These are phyloP conservation scores for Chaetoceros tenuissimus DNA, from an alignment of 108 stramenopile species.

Conservation along the genomic window DNA sequence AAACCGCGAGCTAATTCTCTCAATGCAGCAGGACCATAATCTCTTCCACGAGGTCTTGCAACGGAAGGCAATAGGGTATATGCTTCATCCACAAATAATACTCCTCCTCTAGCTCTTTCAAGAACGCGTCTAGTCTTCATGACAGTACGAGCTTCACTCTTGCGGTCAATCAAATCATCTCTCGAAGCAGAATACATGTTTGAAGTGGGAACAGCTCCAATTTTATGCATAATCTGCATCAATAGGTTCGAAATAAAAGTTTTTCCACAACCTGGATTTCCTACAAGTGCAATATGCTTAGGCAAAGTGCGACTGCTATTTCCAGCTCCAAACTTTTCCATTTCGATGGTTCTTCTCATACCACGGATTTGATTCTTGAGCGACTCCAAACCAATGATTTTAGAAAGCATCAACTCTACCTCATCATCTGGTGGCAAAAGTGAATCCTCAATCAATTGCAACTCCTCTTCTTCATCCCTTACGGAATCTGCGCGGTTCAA, in stretches of 20 bases:
- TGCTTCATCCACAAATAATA: conserved; percentile 73
- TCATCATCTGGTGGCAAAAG: conserved; percentile 76
- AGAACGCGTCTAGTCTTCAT: conserved; percentile 60
- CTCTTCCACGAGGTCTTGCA: conserved; percentile 65
- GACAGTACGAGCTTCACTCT: conserved; percentile 66
- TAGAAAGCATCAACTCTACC: conserved; percentile 51
- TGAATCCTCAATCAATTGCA: conserved; percentile 72
- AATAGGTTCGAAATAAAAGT: conserved; percentile 69
- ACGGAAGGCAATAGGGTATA: conserved; percentile 74
- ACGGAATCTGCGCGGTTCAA: conserved; percentile 13
- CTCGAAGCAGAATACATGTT: conserved; percentile 47
- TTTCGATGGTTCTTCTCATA: conserved; percentile 72
- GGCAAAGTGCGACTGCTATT: conserved; percentile 34
- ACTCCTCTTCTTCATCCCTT: conserved; percentile 66
- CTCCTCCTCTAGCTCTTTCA: conserved; percentile 65
- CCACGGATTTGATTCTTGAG: conserved; percentile 80
- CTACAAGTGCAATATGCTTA: conserved; percentile 69
- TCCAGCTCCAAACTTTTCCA: conserved; percentile 29
- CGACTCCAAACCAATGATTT: conserved; percentile 67
- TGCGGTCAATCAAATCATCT: conserved; percentile 68
- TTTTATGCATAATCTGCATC: conserved; percentile 58
- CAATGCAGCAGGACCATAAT: conserved; percentile 76
- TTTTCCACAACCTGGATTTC: conserved; percentile 90
- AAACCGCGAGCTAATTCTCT: conserved; percentile 59
- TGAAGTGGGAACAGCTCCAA: conserved; percentile 55